phyloP scores from a whole-genome alignment of 805 yeast species.

The Metschnikowia lachancei region DNA sequence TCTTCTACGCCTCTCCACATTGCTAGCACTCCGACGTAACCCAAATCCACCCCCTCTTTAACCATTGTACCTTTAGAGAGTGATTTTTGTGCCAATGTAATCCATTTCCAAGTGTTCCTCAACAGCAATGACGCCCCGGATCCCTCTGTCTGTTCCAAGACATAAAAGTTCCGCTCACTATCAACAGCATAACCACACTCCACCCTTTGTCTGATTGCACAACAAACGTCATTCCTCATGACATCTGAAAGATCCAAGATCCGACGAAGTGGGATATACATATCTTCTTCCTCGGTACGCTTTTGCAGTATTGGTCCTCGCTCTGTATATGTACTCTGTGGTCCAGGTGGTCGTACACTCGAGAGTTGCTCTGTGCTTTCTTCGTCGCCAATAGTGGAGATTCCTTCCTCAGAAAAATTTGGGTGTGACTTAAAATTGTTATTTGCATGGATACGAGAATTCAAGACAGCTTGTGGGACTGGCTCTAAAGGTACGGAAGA shows the following conservation, averaged over 20 bases:
- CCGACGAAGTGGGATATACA: constrained; percentile 29
- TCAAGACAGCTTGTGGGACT: constrained; percentile 2
- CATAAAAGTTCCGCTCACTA: constrained; percentile 58
- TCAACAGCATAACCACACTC: constrained; percentile 68
- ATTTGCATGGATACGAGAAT: neutral
- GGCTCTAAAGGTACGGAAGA: constrained; percentile 18
- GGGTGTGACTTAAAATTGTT: constrained; percentile 5
- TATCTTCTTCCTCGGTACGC: constrained; percentile 18
- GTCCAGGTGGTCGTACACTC: neutral
- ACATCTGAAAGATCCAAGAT: constrained; percentile 41
- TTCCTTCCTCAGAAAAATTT: constrained; percentile 25
- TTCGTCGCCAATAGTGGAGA: constrained; percentile 34
- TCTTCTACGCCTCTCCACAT: constrained; percentile 78
- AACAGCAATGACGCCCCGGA: constrained; percentile 52
- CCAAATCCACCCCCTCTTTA: constrained; percentile 70
- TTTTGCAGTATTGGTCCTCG: neutral
- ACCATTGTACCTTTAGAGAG: constrained; percentile 65
- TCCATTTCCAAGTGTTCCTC: constrained; percentile 90
- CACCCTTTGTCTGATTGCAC: constrained; percentile 70
- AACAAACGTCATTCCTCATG: constrained; percentile 69
- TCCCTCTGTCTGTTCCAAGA: constrained; percentile 51
- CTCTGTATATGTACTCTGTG: neutral
- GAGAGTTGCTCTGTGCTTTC: constrained; percentile 19
- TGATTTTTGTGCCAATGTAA: constrained; percentile 65
- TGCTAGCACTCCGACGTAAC: constrained; percentile 84